Evolutionary conservation across 768 basidiomycete species (phyloP).

Genomic region (Lyophyllum shimeji): DNA sequence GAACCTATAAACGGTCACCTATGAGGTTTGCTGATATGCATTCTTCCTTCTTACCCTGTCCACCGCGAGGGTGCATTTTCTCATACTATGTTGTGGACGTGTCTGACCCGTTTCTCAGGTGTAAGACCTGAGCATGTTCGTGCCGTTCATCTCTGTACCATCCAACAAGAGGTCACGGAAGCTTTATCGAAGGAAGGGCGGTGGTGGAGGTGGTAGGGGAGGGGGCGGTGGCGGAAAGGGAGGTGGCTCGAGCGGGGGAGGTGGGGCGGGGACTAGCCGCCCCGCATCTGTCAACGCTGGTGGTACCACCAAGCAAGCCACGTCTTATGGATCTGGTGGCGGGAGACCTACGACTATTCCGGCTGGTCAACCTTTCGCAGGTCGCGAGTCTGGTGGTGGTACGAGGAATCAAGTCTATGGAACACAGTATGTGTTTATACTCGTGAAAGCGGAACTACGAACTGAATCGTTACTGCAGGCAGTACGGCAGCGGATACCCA

Average conservation of each 20-base stretch:
- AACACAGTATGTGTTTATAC: slow-evolving; percentile 29
- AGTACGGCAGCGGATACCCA: slow-evolving; percentile 59
- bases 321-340: slow-evolving; percentile 20
- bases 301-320: slow-evolving; percentile 15
- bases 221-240: slow-evolving; percentile 15
- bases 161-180: slow-evolving; percentile 2
- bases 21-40: not conserved
- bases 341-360: slow-evolving; percentile 31
- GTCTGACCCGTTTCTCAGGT: not conserved
- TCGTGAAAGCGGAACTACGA: not conserved
- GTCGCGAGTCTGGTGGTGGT: slow-evolving; percentile 46
- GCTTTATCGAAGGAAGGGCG: slow-evolving; percentile 27
- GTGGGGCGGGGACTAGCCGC: too few species aligned
- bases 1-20: not conserved
- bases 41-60: not conserved
- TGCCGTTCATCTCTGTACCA: slow-evolving; percentile 26
- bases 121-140: slow-evolving; percentile 20
- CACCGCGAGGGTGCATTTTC: not conserved
- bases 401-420: slow-evolving; percentile 40
- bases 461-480: slow-evolving; percentile 25
- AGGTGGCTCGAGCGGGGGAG: slow-evolving; percentile 12
- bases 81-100: not conserved
- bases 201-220: slow-evolving; percentile 29
- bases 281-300: slow-evolving; percentile 11
- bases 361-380: slow-evolving; percentile 35